Evolutionary conservation across 2,329 filamentous ascomycete species (phyloP).

Genomic region (Geosmithia putterillii): DNA sequence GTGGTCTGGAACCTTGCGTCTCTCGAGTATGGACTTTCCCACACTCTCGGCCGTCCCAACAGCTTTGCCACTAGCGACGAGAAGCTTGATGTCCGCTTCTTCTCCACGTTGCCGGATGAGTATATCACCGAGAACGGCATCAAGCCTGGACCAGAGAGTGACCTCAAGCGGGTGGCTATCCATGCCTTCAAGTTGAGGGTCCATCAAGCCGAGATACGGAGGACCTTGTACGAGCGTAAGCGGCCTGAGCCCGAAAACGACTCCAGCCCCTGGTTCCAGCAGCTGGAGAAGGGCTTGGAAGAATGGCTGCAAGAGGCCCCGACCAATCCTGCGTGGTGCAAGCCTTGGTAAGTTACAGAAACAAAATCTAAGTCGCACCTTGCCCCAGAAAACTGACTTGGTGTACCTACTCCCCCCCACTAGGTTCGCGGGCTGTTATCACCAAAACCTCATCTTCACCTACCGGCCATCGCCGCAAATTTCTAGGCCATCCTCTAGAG

Average conservation of each 20-base stretch:
- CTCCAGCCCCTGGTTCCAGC: slow-evolving; percentile 72
- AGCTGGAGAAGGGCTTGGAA: slow-evolving; percentile 68
- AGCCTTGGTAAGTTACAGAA: slow-evolving; percentile 53
- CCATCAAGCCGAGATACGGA: slow-evolving; percentile 76
- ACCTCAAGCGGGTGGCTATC: slow-evolving; percentile 80
- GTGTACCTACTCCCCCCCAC: slow-evolving; percentile 1
- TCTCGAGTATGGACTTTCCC: slow-evolving; percentile 81
- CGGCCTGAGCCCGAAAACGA: slow-evolving; percentile 64
- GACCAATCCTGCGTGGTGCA: slow-evolving; percentile 57
- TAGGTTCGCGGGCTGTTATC: slow-evolving; percentile 58
- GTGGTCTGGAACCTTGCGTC: slow-evolving; percentile 79
- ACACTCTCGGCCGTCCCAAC: slow-evolving; percentile 77
- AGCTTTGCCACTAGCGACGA: slow-evolving; percentile 75
- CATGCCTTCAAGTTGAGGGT: slow-evolving; percentile 90
- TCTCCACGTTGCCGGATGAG: slow-evolving; percentile 68
- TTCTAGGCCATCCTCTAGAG: slow-evolving; percentile 67
- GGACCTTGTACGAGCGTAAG: slow-evolving; percentile 78
- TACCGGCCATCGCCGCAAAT: slow-evolving; percentile 89
- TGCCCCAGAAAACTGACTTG: slow-evolving; percentile 2
- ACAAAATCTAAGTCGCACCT: no score
- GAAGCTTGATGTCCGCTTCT: slow-evolving; percentile 75
- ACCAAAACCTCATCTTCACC: slow-evolving; percentile 80
- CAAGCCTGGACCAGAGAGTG: slow-evolving; percentile 54
- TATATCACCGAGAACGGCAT: slow-evolving; percentile 73
- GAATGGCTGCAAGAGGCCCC: slow-evolving; percentile 72